Evolutionary conservation across 495 filamentous ascomycete species (phyloP).

Genomic region (Penicillium simplicissimum): DNA sequence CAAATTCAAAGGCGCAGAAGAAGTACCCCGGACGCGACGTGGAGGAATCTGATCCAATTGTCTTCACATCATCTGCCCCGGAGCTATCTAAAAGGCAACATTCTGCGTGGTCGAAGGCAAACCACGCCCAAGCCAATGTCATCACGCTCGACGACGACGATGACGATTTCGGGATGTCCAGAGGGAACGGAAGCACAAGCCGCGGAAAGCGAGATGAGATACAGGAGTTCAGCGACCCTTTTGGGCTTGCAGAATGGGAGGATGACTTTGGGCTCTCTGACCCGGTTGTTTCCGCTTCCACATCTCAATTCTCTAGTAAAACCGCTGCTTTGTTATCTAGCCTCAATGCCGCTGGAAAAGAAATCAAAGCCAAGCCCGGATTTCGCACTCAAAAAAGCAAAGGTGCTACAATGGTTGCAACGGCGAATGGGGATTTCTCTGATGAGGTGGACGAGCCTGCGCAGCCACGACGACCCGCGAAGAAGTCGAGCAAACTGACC

Average conservation of each 20-base stretch:
- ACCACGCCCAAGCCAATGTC: conserved; percentile 13
- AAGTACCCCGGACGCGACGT: conserved; percentile 16
- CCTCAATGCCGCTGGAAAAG: conserved; percentile 19
- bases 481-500: conserved; percentile 37
- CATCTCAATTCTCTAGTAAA: conserved; percentile 33
- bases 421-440: conserved; percentile 1
- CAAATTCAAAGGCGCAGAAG: conserved; percentile 16
- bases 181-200: background rate
- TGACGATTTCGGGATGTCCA: conserved; percentile 21
- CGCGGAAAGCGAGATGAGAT: conserved; percentile 30
- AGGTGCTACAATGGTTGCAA: background rate
- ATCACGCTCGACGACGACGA: conserved; percentile 45
- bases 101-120: conserved; percentile 3
- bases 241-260: conserved; percentile 32
- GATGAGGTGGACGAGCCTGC: conserved; percentile 31
- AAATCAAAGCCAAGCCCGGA: conserved; percentile 8
- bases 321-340: conserved; percentile 44
- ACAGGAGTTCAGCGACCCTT: conserved; percentile 43
- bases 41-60: conserved; percentile 53
- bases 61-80: conserved; percentile 53
- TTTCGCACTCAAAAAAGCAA: conserved; percentile 6
- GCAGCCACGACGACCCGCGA: conserved; percentile 22
- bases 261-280: conserved; percentile 27
- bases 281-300: conserved; percentile 7
- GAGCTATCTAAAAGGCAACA: conserved; percentile 18